Evolutionary conservation across 257 asterid genomes (phyloP).

Genomic region (Jacaranda copaia): DNA sequence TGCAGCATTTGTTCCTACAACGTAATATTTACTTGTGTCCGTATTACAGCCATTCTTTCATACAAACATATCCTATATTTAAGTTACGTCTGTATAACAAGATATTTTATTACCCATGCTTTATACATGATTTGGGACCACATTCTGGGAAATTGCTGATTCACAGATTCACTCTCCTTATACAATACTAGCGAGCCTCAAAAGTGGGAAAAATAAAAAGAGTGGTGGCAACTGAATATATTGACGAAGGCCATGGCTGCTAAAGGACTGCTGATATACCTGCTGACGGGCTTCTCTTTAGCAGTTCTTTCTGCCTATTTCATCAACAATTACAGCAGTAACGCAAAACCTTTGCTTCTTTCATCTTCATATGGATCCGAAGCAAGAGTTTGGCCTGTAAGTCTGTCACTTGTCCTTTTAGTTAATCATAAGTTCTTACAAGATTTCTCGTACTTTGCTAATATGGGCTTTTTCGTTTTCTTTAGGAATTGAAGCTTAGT

Average conservation of each 20-base stretch:
- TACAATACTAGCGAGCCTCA: not conserved
- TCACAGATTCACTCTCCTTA: slow-evolving; percentile 3
- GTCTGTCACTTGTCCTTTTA: slow-evolving; percentile 14
- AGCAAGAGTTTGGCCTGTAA: slow-evolving; percentile 70
- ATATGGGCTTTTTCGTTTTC: not conserved
- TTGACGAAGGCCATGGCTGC: not conserved
- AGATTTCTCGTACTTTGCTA: not conserved
- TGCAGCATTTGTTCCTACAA: no score
- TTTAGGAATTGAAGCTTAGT: slow-evolving; percentile 75
- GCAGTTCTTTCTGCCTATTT: slow-evolving; percentile 47
- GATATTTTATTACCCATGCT: no score
- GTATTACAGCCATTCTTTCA: no score
- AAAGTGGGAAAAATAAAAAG: not conserved
- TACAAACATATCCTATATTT: no score
- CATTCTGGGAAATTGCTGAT: not conserved
- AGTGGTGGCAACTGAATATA: not conserved
- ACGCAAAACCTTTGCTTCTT: not conserved
- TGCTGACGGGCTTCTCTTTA: slow-evolving; percentile 45
- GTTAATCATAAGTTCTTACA: not conserved
- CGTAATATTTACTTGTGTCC: no score
- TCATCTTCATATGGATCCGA: slow-evolving; percentile 47
- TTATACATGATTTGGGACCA: no score
- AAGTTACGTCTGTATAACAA: no score
- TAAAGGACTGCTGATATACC: slow-evolving; percentile 27
- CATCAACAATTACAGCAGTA: slow-evolving; percentile 25